Base-by-base conservation (phyloP, 805 yeast genomes). In the Blastobotrys terrestris region DNA sequence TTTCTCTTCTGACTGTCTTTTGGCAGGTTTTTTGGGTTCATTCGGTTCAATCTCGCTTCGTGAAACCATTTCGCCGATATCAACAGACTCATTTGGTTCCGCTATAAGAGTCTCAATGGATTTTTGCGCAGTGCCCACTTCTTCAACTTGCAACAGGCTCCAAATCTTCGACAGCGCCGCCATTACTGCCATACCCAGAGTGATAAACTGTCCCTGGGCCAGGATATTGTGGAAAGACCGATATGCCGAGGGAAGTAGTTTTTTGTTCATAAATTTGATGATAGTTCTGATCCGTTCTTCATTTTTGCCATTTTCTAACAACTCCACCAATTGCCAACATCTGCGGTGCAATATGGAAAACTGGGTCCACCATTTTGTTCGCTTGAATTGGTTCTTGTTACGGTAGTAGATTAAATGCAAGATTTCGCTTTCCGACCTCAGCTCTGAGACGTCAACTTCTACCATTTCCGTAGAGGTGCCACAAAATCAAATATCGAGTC, bases 351-450 rank as follows among this genome's bases (percentile, higher is more conserved):
- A 61, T 7, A 83, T 75, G 55, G 81, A 76, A 42, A 90, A 69
- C 54, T 79, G 75, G 55, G 72, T 77, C 92, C 96, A 90, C 96
- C 97, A 90, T 6, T 63, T 62, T 31, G 87, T 77, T 5, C 75
- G 77, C 2, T 83, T 71, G 62, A 88, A 96, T 65, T 90, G 97
- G 65, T 87, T 87, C 50, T 76, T 73, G 67, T 83, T 85, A 56
- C 95, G 72, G 60, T 84, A 87, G 62, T 84, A 81, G 2, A 87
- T 57, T 41, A 88, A 67, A 57, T 80, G 85, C 2, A 88, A 65
- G 2, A 87, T 60, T 20, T 77, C 75, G 50, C 69, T 78, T 67
- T 90, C 96, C 46, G 66, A 72, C 40, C 59, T 58, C 2, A 78
- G 56, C 50, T 47, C 50, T 5, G 44, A 53, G 14, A 13, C 31